Evolutionary conservation across 2,329 filamentous ascomycete species (phyloP), one percentile per base, ranked within the genome.

Genomic region (Lachnellula willkommii): DNA sequence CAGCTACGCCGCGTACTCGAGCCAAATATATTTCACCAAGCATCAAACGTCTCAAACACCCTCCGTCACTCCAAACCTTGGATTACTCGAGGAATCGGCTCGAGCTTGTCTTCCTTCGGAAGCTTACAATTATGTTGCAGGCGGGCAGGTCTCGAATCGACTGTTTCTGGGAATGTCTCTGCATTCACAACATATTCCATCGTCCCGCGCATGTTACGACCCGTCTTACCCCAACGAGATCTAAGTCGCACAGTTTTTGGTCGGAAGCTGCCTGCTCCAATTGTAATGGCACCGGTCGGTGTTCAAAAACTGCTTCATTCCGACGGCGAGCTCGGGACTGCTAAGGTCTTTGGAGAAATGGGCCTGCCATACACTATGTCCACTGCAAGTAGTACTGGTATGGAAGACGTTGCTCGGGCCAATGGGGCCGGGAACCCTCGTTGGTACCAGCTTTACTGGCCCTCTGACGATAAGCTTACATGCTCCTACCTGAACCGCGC

Each of bases 301-400:
- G 84, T 88, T 0, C 84, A 89, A 63, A 75, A 74, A 2, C 81
- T 88, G 26, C 82, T 86, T 65, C 84, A 90, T 62, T 66, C 72
- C 0, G 82, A 87, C 62, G 81, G 75, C 9, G 86, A 90, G 64
- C 73, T 78, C 2, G 86, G 83, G 1, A 77, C 82, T 0, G 84
- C 86, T 0, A 71, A 75, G 8, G 83, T 82, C 1, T 86, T 82
- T 55, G 75, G 77, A 3, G 75, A 80, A 11, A 71, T 83, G 1
- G 73, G 76, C 3, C 75, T 90, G 0, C 85, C 87, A 0, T 88
- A 83, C 69, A 83, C 83, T 48, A 72, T 89, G 51, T 84, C 79
- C 59, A 89, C 86, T 1, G 85, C 85, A 1, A 77, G 81, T 4
- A 74, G 26, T 3, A 79, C 79, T 3, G 79, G 78, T 0, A 85